Conservation (phyloP, 1,284 basidiomycete genomes). For the Phaffia rhodozyma region DNA sequence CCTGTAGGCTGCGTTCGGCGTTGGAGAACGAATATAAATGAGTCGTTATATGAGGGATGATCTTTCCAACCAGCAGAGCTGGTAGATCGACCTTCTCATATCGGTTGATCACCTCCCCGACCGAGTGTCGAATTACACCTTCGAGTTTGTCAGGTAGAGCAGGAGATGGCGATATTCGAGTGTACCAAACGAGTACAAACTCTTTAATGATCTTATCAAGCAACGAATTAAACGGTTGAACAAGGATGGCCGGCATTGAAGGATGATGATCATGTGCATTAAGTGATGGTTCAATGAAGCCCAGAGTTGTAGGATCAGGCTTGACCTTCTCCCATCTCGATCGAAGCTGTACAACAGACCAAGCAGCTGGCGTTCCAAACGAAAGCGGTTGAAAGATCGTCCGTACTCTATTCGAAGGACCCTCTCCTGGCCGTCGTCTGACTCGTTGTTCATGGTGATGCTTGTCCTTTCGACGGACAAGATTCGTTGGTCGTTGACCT, state of each 20-base stretch:
- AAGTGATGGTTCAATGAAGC: slow-evolving; percentile 23
- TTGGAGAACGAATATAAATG: slow-evolving; percentile 85
- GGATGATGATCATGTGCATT: not conserved
- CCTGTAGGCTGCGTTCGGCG: slow-evolving; percentile 70
- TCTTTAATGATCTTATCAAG: slow-evolving; percentile 65
- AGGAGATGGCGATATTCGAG: slow-evolving; percentile 64
- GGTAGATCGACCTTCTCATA: slow-evolving; percentile 57
- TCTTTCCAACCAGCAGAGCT: slow-evolving; percentile 62
- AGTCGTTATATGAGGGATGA: slow-evolving; percentile 72
- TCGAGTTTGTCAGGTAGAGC: slow-evolving; percentile 80
- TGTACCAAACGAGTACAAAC: slow-evolving; percentile 78
- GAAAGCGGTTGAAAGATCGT: slow-evolving; percentile 54
- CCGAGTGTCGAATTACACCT: slow-evolving; percentile 52
- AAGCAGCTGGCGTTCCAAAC: slow-evolving; percentile 80
- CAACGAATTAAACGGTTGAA: slow-evolving; percentile 58
- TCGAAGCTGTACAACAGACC: slow-evolving; percentile 71
- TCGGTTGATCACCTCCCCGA: slow-evolving; percentile 48
- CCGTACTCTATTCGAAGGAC: slow-evolving; percentile 35
- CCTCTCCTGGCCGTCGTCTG: not conserved
- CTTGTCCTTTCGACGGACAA: slow-evolving; percentile 42
- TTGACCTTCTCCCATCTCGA: slow-evolving; percentile 65
- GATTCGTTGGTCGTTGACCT: slow-evolving; percentile 46
- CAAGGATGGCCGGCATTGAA: slow-evolving; percentile 49
- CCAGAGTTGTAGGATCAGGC: slow-evolving; percentile 48
- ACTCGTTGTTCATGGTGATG: slow-evolving; percentile 15